Evolutionary conservation across 768 basidiomycete genomes (phyloP).

Genomic region (Tylopilus vinaceipallidus): DNA sequence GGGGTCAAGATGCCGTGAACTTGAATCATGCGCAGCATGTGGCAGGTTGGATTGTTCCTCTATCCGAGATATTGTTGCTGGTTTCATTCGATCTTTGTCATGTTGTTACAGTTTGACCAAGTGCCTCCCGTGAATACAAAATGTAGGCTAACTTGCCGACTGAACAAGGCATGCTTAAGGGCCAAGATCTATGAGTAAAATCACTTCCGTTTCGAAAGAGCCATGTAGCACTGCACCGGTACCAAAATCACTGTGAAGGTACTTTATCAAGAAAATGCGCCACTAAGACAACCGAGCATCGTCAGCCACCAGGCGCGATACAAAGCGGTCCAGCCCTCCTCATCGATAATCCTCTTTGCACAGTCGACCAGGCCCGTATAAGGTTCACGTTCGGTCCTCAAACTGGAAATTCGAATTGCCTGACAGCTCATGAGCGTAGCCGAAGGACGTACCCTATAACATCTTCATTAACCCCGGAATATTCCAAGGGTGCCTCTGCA

Average conservation of each 20-base stretch:
- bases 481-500: constrained; percentile 57
- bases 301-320: constrained; percentile 90
- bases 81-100: too few relatives aligned
- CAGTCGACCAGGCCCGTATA: constrained; percentile 76
- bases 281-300: constrained; percentile 56
- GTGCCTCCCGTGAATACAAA: too few relatives aligned
- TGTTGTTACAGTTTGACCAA: too few relatives aligned
- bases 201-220: background rate
- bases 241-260: background rate
- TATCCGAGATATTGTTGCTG: too few relatives aligned
- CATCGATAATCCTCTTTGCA: constrained; percentile 69
- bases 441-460: constrained; percentile 67
- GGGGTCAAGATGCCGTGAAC: too few relatives aligned
- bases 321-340: constrained; percentile 72
- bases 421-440: background rate
- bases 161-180: too few relatives aligned
- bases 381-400: constrained; percentile 77
- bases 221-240: background rate
- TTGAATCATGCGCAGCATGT: too few relatives aligned
- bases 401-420: constrained; percentile 34
- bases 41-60: too few relatives aligned
- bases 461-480: constrained; percentile 70
- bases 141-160: too few relatives aligned
- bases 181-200: background rate
- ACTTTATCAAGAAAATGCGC: constrained; percentile 39